Percentiles rank a stretch among this genome's conserved stretches.
Evolutionary conservation across 768 basidiomycete genomes (phyloP).

Genomic region (Pholiota microspora): DNA sequence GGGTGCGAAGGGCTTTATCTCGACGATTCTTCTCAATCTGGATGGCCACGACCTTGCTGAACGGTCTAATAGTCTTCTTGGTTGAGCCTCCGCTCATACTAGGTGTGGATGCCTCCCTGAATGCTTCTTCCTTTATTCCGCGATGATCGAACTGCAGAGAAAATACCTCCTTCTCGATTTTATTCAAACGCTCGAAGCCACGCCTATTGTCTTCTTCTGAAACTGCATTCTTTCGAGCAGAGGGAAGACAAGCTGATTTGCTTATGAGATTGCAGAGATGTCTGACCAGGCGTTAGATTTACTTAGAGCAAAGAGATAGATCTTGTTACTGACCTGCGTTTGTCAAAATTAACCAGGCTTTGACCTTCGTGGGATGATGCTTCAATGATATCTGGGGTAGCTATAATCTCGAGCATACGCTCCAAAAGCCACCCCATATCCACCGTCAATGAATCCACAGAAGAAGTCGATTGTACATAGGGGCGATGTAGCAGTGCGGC

Average conservation of each 20-base stretch:
- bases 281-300: slow-evolving; percentile 36
- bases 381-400: slow-evolving; percentile 67
- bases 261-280: slow-evolving; percentile 65
- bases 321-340: slow-evolving; percentile 55
- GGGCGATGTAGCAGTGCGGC: slow-evolving; percentile 53
- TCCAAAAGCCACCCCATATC: slow-evolving; percentile 86
- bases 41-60: slow-evolving; percentile 57
- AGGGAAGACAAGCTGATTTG: slow-evolving; percentile 46
- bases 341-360: slow-evolving; percentile 76
- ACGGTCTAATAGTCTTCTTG: slow-evolving; percentile 59
- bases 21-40: slow-evolving; percentile 85
- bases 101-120: slow-evolving; percentile 55
- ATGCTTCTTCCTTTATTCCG: slow-evolving; percentile 72
- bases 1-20: slow-evolving; percentile 66
- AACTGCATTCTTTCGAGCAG: slow-evolving; percentile 39
- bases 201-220: slow-evolving; percentile 59
- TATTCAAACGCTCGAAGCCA: slow-evolving; percentile 74
- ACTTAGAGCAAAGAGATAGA: too few relatives aligned
- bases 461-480: slow-evolving; percentile 38
- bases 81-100: slow-evolving; percentile 40
- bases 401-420: slow-evolving; percentile 75
- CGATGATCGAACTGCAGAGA: slow-evolving; percentile 67
- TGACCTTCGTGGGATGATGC: slow-evolving; percentile 50
- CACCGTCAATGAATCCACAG: slow-evolving; percentile 56
- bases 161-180: slow-evolving; percentile 68